A percentile compares a stretch with the other conserved stretches of the same genome.
Evolutionary conservation across 768 basidiomycete species (phyloP).

Genomic region (Gymnopilus dilepis): DNA sequence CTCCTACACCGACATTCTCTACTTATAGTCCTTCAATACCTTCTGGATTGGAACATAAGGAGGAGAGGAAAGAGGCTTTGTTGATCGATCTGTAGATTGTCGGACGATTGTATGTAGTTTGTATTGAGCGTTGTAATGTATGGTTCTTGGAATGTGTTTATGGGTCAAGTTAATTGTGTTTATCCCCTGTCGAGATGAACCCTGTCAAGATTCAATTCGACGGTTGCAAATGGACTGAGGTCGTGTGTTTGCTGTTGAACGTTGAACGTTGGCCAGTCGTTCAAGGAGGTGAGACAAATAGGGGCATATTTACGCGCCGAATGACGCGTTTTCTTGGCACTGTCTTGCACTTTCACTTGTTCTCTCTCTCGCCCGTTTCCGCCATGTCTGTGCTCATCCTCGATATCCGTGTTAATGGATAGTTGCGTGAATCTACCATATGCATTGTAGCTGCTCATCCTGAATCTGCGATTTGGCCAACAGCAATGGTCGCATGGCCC

Average conservation of each 20-base stretch:
- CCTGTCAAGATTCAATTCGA: too few species aligned
- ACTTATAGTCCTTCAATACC: slow-evolving; percentile 56
- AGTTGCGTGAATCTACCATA: background rate
- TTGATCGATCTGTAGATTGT: slow-evolving; percentile 54
- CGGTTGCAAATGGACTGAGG: too few species aligned
- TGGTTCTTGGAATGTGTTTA: background rate
- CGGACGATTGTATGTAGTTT: background rate
- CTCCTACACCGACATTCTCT: slow-evolving; percentile 55
- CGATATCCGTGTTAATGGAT: background rate
- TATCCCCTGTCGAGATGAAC: too few species aligned
- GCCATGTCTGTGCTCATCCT: background rate
- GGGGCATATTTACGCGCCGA: background rate
- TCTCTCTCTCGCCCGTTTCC: background rate
- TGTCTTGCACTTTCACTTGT: too few species aligned
- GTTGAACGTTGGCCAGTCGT: too few species aligned
- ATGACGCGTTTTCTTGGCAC: background rate
- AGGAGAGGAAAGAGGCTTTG: slow-evolving; percentile 69
- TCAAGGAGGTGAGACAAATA: background rate
- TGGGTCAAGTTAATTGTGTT: background rate
- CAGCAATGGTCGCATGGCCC: background rate
- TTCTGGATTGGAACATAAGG: slow-evolving; percentile 54
- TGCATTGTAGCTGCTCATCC: background rate
- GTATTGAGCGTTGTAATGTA: slow-evolving; percentile 3
- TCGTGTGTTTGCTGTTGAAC: too few species aligned
- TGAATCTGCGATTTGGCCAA: background rate